Percentiles rank a stretch among this genome's conserved stretches.
phyloP scores from a whole-genome alignment of 1,139 yeast species.

The Saccharomyces hybrid region DNA sequence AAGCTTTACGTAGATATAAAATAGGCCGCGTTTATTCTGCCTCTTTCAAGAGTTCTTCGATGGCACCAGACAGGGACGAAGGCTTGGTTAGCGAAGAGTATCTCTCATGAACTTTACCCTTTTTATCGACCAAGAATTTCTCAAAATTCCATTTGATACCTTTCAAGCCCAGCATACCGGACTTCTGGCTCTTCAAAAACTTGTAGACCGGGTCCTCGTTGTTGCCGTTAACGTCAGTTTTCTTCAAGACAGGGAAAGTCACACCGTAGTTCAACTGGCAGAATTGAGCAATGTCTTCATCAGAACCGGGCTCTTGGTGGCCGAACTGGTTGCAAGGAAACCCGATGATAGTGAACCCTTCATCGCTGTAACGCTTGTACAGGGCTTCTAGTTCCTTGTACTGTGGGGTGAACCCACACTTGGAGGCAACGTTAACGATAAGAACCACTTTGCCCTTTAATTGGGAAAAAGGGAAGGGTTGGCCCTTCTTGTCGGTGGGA shows the following conservation, averaged over 20 bases:
- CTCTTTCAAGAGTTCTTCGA: constrained; percentile 37
- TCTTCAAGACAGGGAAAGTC: constrained; percentile 54
- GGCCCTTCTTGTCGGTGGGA: constrained; percentile 44
- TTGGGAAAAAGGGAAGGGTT: constrained; percentile 50
- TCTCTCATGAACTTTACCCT: constrained; percentile 62
- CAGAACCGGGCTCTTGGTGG: constrained; percentile 69
- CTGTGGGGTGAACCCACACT: constrained; percentile 46
- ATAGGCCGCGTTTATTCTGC: constrained; percentile 7
- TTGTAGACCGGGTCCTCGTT: constrained; percentile 65
- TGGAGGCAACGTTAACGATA: constrained; percentile 80
- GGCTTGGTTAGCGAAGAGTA: constrained; percentile 65
- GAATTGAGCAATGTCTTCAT: constrained; percentile 48
- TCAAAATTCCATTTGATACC: constrained; percentile 49
- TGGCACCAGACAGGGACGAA: constrained; percentile 40
- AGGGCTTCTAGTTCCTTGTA: constrained; percentile 70
- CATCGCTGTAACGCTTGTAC: constrained; percentile 58
- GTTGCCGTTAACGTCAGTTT: constrained; percentile 78
- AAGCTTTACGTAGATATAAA: not conserved
- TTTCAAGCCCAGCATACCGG: constrained; percentile 52
- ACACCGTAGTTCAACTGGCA: constrained; percentile 61
- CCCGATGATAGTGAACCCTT: constrained; percentile 68
- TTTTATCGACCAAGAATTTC: constrained; percentile 41
- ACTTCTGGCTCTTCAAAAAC: constrained; percentile 56
- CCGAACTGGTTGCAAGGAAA: constrained; percentile 90
- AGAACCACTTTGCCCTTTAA: constrained; percentile 79